Evolutionary conservation across 2,329 filamentous ascomycete species (phyloP).

Genomic region (Botrytis hyacinthi): DNA sequence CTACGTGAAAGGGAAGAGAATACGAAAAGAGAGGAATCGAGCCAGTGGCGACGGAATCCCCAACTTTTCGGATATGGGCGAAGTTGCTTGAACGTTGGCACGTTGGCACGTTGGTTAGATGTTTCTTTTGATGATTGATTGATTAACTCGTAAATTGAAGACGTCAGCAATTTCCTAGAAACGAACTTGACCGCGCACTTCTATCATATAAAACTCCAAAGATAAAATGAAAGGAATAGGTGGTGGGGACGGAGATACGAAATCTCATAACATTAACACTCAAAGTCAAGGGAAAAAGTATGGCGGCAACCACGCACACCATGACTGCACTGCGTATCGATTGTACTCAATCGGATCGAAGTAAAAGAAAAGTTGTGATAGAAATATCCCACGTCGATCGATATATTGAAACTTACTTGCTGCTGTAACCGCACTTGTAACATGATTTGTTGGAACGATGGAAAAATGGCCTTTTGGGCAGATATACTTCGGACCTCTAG

Average conservation of each 20-base stretch:
- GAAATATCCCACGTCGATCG: slow-evolving; percentile 1
- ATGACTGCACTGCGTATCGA: background rate
- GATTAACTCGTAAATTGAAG: background rate
- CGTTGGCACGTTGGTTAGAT: background rate
- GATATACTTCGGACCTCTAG: slow-evolving; percentile 10
- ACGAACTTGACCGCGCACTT: background rate
- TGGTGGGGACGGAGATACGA: background rate
- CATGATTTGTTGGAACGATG: slow-evolving; percentile 5
- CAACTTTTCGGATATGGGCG: background rate
- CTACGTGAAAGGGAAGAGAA: background rate
- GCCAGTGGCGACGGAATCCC: background rate
- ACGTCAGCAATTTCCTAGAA: background rate
- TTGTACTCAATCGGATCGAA: slow-evolving; percentile 2
- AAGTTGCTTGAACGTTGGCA: background rate
- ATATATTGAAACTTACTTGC: slow-evolving; percentile 7
- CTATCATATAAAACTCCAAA: background rate
- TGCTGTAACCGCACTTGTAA: slow-evolving; percentile 11
- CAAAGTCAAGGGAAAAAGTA: background rate
- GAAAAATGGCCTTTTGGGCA: slow-evolving; percentile 15
- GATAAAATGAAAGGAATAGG: background rate
- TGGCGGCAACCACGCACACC: slow-evolving; percentile 6
- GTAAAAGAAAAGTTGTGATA: background rate
- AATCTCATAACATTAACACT: background rate
- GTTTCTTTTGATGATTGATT: background rate
- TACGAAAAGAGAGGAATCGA: background rate